phyloP scores from a whole-genome alignment of 2,329 filamentous ascomycete species.

The Plectosphaerella cucumerina region DNA sequence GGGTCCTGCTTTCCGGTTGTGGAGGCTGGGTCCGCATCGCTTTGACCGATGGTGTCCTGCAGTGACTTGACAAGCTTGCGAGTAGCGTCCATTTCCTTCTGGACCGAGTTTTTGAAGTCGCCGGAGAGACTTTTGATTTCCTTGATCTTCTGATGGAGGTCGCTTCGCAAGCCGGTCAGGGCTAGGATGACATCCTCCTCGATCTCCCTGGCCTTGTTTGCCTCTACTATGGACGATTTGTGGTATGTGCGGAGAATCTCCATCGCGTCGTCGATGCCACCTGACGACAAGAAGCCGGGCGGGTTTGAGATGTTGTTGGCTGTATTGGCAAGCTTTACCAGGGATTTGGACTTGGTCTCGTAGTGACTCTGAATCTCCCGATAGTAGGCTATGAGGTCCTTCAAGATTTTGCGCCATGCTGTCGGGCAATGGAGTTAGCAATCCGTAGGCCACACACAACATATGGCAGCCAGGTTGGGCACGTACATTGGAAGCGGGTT shows the following conservation, averaged over 20 bases:
- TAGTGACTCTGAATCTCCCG: constrained; percentile 87
- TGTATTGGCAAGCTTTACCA: constrained; percentile 78
- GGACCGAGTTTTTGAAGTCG: constrained; percentile 95
- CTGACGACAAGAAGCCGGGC: constrained; percentile 69
- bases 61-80: constrained; percentile 73
- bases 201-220: constrained; percentile 85
- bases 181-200: constrained; percentile 89
- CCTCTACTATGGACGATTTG: constrained; percentile 72
- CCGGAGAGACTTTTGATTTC: constrained; percentile 92
- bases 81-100: constrained; percentile 88
- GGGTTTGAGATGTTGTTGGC: constrained; percentile 77
- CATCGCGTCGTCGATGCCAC: constrained; percentile 84
- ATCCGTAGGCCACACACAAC: background rate
- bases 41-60: constrained; percentile 76
- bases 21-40: constrained; percentile 70
- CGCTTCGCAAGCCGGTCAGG: constrained; percentile 77
- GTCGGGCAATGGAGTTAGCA: constrained; percentile 7
- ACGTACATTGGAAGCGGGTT: constrained; percentile 80
- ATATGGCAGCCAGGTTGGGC: background rate
- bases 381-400: constrained; percentile 91
- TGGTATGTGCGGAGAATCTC: constrained; percentile 79
- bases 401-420: constrained; percentile 95
- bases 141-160: constrained; percentile 94
- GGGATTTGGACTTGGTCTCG: constrained; percentile 76
- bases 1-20: constrained; percentile 87